These are phyloP conservation scores for Capsicum chinense DNA, from an alignment of 257 asterid species.

Conservation along the genomic window DNA sequence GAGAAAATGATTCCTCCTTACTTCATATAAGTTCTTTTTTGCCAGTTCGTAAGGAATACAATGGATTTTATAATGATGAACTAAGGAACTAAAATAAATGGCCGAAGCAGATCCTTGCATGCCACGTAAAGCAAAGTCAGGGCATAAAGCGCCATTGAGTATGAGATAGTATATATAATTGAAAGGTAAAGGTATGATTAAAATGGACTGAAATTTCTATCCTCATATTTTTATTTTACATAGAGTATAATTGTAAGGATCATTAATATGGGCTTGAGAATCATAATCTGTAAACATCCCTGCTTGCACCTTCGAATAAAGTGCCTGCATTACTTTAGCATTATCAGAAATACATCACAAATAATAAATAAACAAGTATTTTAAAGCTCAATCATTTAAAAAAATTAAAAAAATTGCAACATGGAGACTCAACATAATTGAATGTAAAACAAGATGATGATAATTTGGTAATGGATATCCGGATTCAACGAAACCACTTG, in stretches of 20 bases:
- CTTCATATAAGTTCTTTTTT: background rate
- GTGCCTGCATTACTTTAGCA: constrained; percentile 66
- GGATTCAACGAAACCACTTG: background rate
- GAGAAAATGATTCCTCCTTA: background rate
- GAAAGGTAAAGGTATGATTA: constrained; percentile 96
- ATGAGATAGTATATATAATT: constrained; percentile 88
- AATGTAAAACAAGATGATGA: background rate
- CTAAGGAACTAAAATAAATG: constrained; percentile 96
- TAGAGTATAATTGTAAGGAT: constrained; percentile 76
- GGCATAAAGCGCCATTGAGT: constrained; percentile 91
- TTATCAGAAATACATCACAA: background rate
- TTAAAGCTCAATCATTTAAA: background rate
- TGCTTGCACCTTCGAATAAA: constrained; percentile 97
- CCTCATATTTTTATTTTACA: constrained; percentile 88
- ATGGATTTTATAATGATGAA: constrained; percentile 92
- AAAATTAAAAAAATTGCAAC: constrained; percentile 6
- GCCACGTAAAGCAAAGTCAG: constrained; percentile 92
- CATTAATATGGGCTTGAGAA: constrained; percentile 90
- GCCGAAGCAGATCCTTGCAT: constrained; percentile 93
- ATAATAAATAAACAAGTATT: background rate
- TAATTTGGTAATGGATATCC: background rate
- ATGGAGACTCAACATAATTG: background rate
- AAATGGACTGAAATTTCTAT: constrained; percentile 81
- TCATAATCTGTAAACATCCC: constrained; percentile 95
- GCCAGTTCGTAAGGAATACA: constrained; percentile 89